Evolutionary conservation across 805 yeast species (phyloP).

Genomic region (Teunomyces atbi): DNA sequence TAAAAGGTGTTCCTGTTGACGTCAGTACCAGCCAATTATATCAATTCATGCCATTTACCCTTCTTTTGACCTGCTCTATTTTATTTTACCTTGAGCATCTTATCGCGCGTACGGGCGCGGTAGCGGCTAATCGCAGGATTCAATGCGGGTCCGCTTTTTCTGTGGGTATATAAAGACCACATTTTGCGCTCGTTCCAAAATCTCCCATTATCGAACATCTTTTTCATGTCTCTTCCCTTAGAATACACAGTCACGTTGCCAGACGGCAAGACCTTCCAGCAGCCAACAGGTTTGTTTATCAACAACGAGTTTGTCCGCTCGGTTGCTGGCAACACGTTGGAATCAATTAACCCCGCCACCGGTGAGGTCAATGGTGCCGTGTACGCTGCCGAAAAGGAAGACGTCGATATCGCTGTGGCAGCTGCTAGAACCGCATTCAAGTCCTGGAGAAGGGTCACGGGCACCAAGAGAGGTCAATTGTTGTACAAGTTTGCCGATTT

Average conservation of each 20-base stretch:
- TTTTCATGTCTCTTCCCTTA: slow-evolving; percentile 35
- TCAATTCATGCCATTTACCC: no score
- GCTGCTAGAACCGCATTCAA: slow-evolving; percentile 40
- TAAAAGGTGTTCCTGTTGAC: no score
- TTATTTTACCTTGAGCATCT: no score
- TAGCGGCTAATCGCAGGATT: background rate
- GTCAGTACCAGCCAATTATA: no score
- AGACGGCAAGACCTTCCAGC: slow-evolving; percentile 47
- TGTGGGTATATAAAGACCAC: background rate
- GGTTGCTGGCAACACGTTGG: slow-evolving; percentile 34
- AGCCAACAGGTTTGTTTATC: slow-evolving; percentile 64
- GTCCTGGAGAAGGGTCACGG: slow-evolving; percentile 48
- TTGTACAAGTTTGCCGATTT: slow-evolving; percentile 38
- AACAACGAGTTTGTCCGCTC: slow-evolving; percentile 51
- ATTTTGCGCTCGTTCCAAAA: background rate
- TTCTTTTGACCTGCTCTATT: no score
- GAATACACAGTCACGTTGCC: slow-evolving; percentile 45
- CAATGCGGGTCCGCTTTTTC: background rate
- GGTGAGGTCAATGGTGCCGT: slow-evolving; percentile 43
- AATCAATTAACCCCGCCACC: slow-evolving; percentile 43
- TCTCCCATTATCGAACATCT: background rate
- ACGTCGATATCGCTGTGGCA: slow-evolving; percentile 41
- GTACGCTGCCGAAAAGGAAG: slow-evolving; percentile 41
- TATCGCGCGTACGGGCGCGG: background rate
- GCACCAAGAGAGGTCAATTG: slow-evolving; percentile 38